Evolutionary conservation across 164 flowering plant genomes (phyloP), one percentile per base, ranked within the genome.

Genomic region (Berberis thunbergii): DNA sequence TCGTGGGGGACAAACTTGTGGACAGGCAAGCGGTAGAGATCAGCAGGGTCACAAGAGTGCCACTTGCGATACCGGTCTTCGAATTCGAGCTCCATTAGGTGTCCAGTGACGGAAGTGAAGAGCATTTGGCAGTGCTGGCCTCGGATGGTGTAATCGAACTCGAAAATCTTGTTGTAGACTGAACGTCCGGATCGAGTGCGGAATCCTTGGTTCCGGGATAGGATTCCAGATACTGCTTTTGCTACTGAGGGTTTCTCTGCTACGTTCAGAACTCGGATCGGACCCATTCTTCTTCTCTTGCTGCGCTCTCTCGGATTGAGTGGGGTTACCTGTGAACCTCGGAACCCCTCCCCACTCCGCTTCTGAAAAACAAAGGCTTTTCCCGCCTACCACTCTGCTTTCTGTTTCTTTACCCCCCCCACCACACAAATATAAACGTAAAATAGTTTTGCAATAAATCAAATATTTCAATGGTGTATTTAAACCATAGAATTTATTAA

Each of bases 171-270:
- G 82, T 94, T 94, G 83, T 83, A 94, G 26, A 26, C 52, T 89
- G 80, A 0, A 96, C 91, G 67, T 96, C 74, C 0, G 96, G 95
- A 4, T 87, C 86, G 38, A 95, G 74, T 66, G 26, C 84, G 74
- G 49, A 77, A 70, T 0, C 81, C 77, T 41, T 74, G 78, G 70
- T 75, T 82, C 54, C 85, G 26, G 0, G 97, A 88, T 9, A 94
- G 82, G 12, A 91, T 87, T 45, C 69, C 74, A 1, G 97, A 72
- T 41, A 91, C 96, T 6, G 95, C 74, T 71, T 87, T 91, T 3
- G 99, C 99, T 65, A 94, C 98, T n/a, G 99, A 94, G 45, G 96
- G 99, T 81, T 94, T 94, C 86, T 94, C 99, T 72, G 99, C 99
- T 71, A 94, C 99, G 72, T 87, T 94, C 72, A 94, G 75, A 0